Conservation (phyloP, 1,139 yeast species). For the Groenewaldozyma sp. region DNA sequence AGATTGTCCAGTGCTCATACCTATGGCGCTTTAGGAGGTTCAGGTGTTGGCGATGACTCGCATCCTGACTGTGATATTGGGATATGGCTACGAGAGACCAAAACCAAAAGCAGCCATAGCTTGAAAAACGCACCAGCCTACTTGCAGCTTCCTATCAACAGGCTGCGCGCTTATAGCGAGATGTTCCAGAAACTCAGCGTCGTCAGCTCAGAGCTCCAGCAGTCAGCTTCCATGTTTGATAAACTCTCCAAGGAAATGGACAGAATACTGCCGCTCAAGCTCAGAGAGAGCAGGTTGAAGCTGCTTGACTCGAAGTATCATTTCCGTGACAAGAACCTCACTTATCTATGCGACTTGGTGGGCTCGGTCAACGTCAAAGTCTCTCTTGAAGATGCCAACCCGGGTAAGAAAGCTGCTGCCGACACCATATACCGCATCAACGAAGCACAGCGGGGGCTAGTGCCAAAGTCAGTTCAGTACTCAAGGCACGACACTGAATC, state of each 20-base stretch:
- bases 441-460: constrained; percentile 5
- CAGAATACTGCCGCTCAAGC: constrained; percentile 15
- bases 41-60: constrained; percentile 7
- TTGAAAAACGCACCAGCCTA: constrained; percentile 17
- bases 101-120: constrained; percentile 14
- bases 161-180: constrained; percentile 13
- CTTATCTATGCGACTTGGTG: constrained; percentile 17
- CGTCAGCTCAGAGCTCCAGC: constrained; percentile 12
- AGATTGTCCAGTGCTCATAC: neutral
- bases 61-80: constrained; percentile 21
- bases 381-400: constrained; percentile 13
- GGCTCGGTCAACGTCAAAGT: constrained; percentile 15
- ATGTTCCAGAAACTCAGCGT: constrained; percentile 12
- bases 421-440: constrained; percentile 9
- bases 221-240: constrained; percentile 11
- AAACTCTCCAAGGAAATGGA: constrained; percentile 15
- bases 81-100: constrained; percentile 19
- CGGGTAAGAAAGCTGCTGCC: constrained; percentile 14
- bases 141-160: constrained; percentile 18
- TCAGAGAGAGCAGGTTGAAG: constrained; percentile 12
- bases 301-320: constrained; percentile 16
- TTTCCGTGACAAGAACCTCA: constrained; percentile 13
- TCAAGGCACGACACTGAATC: constrained; percentile 2
- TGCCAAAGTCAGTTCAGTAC: constrained; percentile 14
- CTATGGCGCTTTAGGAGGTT: constrained; percentile 8